phyloP scores from a whole-genome alignment of 441 rosid genomes.

The Dalechampia spathulata region DNA sequence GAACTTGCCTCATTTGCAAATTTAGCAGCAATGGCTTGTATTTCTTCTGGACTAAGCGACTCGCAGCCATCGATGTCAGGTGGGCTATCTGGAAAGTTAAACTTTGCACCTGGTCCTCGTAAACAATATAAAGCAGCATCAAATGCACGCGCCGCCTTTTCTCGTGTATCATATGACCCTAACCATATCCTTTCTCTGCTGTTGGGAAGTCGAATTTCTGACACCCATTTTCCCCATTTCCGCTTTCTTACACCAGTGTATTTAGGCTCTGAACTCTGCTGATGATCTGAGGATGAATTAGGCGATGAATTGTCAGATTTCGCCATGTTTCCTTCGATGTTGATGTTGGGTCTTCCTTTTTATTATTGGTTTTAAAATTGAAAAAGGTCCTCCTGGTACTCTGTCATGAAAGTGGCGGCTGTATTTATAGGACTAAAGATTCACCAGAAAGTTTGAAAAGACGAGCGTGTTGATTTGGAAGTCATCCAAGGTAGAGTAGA shows the following conservation, averaged over 20 bases:
- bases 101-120: slow-evolving; percentile 51
- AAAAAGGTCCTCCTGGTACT: too few species aligned
- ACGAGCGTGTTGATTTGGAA: too few species aligned
- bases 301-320: background rate
- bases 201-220: slow-evolving; percentile 84
- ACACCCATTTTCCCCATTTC: slow-evolving; percentile 95
- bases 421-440: too few species aligned
- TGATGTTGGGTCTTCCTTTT: too few species aligned
- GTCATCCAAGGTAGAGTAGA: too few species aligned
- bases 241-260: slow-evolving; percentile 81
- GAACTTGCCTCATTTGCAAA: slow-evolving; percentile 33
- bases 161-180: slow-evolving; percentile 63
- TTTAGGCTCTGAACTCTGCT: slow-evolving; percentile 22
- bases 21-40: slow-evolving; percentile 49
- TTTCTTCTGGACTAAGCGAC: slow-evolving; percentile 40
- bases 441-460: too few species aligned
- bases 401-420: too few species aligned
- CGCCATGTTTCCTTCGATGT: background rate
- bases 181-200: slow-evolving; percentile 87
- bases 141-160: slow-evolving; percentile 90
- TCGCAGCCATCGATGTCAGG: slow-evolving; percentile 37
- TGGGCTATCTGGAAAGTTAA: slow-evolving; percentile 61
- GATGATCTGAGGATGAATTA: background rate
- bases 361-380: too few species aligned
- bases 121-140: slow-evolving; percentile 76